Percentiles rank a stretch among this genome's conserved stretches.
Conservation (phyloP, 371 early-diverging fungal species). For the Circinella umbellata region DNA sequence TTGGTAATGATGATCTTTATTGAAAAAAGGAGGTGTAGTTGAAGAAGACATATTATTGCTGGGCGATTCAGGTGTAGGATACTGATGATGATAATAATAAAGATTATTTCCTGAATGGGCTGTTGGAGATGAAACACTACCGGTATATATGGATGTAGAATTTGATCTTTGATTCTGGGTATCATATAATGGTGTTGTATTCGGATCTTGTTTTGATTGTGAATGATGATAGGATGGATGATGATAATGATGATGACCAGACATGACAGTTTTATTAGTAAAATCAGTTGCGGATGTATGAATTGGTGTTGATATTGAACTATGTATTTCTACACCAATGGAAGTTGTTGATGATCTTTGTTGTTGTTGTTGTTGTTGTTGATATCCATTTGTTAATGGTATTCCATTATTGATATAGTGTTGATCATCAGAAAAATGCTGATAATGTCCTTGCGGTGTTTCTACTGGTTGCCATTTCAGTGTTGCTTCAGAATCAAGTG, state of each 20-base stretch:
- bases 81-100: slow-evolving; percentile 8
- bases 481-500: neutral
- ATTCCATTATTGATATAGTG: neutral
- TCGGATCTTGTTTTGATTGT: neutral
- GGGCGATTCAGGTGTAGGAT: slow-evolving; percentile 16
- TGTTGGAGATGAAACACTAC: neutral
- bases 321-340: too few relatives aligned
- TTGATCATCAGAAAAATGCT: neutral
- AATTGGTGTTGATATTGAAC: too few relatives aligned
- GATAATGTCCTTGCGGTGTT: slow-evolving; percentile 13
- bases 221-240: neutral
- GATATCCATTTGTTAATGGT: slow-evolving; percentile 4
- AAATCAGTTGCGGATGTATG: too few relatives aligned
- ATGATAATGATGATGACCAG: neutral
- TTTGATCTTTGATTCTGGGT: neutral
- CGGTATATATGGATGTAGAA: neutral
- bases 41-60: neutral
- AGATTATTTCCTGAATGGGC: neutral
- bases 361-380: too few relatives aligned
- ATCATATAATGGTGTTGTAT: neutral
- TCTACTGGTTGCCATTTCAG: slow-evolving; percentile 20
- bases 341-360: too few relatives aligned
- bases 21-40: neutral
- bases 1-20: neutral
- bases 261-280: too few relatives aligned